These are phyloP conservation scores for Colletotrichum sp. DNA, from an alignment of 2,329 filamentous ascomycete species.

Conservation along the genomic window DNA sequence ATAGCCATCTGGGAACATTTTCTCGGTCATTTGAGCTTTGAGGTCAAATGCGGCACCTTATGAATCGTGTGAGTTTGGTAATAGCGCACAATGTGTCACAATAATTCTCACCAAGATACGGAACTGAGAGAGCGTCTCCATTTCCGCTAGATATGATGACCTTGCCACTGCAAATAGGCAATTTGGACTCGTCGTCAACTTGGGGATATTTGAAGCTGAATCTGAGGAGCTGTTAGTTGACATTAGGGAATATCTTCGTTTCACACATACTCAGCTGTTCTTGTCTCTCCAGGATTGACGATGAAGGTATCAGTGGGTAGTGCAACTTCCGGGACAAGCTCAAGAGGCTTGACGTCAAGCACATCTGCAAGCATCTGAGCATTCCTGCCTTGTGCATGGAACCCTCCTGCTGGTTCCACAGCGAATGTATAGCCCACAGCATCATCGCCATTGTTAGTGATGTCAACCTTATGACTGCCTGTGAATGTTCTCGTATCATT, in stretches of 20 bases:
- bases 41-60: slow-evolving; percentile 16
- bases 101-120: slow-evolving; percentile 31
- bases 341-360: slow-evolving; percentile 2
- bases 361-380: neutral
- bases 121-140: slow-evolving; percentile 34
- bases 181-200: slow-evolving; percentile 27
- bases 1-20: slow-evolving; percentile 2
- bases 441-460: slow-evolving; percentile 40
- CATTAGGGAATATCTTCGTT: neutral
- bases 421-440: slow-evolving; percentile 35
- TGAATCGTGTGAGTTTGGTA: too few species aligned
- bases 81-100: neutral
- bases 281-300: slow-evolving; percentile 9
- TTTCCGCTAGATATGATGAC: slow-evolving; percentile 32
- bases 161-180: slow-evolving; percentile 39
- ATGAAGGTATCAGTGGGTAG: neutral
- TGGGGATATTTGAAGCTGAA: slow-evolving; percentile 31
- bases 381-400: slow-evolving; percentile 34
- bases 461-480: slow-evolving; percentile 23
- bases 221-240: neutral
- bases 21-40: slow-evolving; percentile 1
- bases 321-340: neutral
- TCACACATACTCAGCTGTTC: neutral
- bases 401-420: slow-evolving; percentile 35
- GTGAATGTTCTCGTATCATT: slow-evolving; percentile 48